Evolutionary conservation across 176 grass and related monocot genomes (phyloP).

Genomic region (Alloteropsis semialata): DNA sequence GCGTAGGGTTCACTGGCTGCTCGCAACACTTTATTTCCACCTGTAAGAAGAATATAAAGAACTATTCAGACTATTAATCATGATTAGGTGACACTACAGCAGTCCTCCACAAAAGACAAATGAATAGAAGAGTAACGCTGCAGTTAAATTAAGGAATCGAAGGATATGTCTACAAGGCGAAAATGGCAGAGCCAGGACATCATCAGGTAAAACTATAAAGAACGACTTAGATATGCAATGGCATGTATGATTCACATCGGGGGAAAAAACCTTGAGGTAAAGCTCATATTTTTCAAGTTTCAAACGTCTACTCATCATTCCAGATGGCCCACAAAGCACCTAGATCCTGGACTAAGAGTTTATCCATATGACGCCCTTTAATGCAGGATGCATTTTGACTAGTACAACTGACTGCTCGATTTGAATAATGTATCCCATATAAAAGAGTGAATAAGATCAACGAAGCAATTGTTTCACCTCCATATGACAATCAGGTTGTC

Average conservation of each 20-base stretch:
- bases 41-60: conserved; percentile 39
- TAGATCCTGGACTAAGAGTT: not conserved
- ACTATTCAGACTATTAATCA: not conserved
- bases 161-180: not conserved
- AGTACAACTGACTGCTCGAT: not conserved
- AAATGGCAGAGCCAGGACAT: not conserved
- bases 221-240: not conserved
- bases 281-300: not conserved
- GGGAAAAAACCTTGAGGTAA: not conserved
- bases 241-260: not conserved
- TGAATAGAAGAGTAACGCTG: not conserved
- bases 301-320: not conserved
- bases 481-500: not conserved
- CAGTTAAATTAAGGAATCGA: not conserved
- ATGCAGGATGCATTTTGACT: not conserved
- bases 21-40: conserved; percentile 73
- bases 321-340: not conserved
- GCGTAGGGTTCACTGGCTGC: conserved; percentile 51
- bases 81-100: not conserved
- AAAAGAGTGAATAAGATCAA: not conserved
- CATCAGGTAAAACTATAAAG: not conserved
- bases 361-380: not conserved
- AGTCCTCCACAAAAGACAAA: not conserved
- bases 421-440: not conserved
- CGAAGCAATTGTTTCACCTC: not conserved